Conservation (phyloP, 108 stramenopile genomes). For the Skeletonema marinoi region DNA sequence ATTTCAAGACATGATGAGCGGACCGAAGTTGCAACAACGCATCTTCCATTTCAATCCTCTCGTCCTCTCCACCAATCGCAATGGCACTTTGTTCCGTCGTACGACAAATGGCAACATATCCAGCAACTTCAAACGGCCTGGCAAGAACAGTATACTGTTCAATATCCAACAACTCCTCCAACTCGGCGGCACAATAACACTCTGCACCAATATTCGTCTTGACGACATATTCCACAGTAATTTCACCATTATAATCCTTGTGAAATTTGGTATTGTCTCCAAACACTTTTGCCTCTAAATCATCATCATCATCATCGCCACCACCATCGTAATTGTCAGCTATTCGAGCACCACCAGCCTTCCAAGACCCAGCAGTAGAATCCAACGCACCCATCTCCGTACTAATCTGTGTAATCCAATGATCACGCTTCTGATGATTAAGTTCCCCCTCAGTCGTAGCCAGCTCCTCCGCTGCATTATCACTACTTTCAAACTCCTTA, state of each 20-base stretch:
- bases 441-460: slow-evolving; percentile 55
- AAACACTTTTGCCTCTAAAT: slow-evolving; percentile 24
- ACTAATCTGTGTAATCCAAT: slow-evolving; percentile 50
- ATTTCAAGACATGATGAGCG: slow-evolving; percentile 62
- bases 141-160: slow-evolving; percentile 32
- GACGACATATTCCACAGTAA: slow-evolving; percentile 32
- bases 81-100: background rate
- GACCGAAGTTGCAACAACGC: slow-evolving; percentile 50
- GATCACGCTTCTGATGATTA: slow-evolving; percentile 59
- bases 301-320: background rate
- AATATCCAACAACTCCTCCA: slow-evolving; percentile 45
- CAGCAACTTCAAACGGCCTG: slow-evolving; percentile 60
- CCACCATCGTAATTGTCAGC: background rate
- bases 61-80: slow-evolving; percentile 10
- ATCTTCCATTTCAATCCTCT: slow-evolving; percentile 11
- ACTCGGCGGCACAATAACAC: slow-evolving; percentile 58
- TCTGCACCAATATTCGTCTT: slow-evolving; percentile 75
- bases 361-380: slow-evolving; percentile 28
- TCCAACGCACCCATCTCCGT: slow-evolving; percentile 23
- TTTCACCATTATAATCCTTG: background rate
- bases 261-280: slow-evolving; percentile 37
- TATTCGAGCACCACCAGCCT: slow-evolving; percentile 1
- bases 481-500: slow-evolving; percentile 31
- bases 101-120: slow-evolving; percentile 53
- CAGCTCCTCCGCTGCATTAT: slow-evolving; percentile 1